Conservation (phyloP, 441 rosid genomes). For the Jatropha podagrica region DNA sequence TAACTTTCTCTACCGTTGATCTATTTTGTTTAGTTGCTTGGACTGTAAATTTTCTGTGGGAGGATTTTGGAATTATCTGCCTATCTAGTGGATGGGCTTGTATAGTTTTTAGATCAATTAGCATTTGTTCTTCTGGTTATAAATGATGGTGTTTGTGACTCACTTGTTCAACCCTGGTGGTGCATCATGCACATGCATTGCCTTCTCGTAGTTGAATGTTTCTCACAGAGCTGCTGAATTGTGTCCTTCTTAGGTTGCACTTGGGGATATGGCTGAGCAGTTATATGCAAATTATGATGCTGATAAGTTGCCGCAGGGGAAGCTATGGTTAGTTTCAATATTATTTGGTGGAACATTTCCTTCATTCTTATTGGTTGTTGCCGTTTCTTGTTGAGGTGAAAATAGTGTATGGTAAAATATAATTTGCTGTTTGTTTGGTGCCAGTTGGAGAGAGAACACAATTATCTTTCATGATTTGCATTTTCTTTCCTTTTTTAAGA, state of each 20-base stretch:
- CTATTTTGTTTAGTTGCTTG: neutral
- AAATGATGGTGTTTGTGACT: neutral
- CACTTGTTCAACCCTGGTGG: neutral
- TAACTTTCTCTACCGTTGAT: too few species aligned
- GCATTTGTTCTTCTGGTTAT: neutral
- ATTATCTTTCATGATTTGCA: neutral
- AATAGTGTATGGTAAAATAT: constrained; percentile 8
- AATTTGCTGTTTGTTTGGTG: constrained; percentile 1
- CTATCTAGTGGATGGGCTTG: neutral
- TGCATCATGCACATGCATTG: constrained; percentile 6
- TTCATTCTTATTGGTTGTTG: constrained; percentile 1
- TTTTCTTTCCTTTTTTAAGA: constrained; percentile 6
- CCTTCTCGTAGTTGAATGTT: neutral
- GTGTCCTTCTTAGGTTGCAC: constrained; percentile 61
- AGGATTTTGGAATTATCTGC: constrained; percentile 8
- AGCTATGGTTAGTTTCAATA: constrained; percentile 59
- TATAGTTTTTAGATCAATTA: neutral
- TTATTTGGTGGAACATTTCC: neutral
- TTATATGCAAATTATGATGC: constrained; percentile 60
- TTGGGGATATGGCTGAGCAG: constrained; percentile 90
- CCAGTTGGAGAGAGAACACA: neutral
- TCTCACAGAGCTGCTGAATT: constrained; percentile 11
- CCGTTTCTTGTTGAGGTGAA: neutral
- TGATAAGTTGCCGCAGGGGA: constrained; percentile 67
- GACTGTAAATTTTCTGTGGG: constrained; percentile 7